These are phyloP conservation scores for Geosmithia morbida DNA, from an alignment of 2,329 filamentous ascomycete genomes.

Conservation along the genomic window DNA sequence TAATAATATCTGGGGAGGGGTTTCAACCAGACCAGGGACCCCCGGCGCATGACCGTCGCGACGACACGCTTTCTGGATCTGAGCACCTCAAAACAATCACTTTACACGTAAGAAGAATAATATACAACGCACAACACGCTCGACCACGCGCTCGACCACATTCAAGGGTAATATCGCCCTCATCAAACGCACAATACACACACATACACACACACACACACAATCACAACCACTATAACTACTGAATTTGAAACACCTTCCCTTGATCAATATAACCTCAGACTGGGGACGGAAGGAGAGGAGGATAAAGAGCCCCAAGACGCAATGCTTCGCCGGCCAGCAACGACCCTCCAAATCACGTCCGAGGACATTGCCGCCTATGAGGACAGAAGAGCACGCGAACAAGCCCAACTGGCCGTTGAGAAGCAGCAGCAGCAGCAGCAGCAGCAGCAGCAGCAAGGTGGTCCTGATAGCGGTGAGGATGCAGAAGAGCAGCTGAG, in stretches of 20 bases:
- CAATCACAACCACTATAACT: background rate
- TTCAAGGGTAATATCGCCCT: too few relatives aligned
- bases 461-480: conserved; percentile 3
- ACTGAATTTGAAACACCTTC: too few relatives aligned
- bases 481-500: conserved; percentile 10
- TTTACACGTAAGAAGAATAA: too few relatives aligned
- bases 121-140: too few relatives aligned
- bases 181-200: background rate
- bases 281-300: background rate
- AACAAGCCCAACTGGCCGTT: conserved; percentile 15
- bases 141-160: too few relatives aligned
- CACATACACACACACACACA: background rate
- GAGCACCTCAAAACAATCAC: too few relatives aligned
- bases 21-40: too few relatives aligned
- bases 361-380: conserved; percentile 57
- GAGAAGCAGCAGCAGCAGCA: conserved; percentile 2
- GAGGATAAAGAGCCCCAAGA: background rate
- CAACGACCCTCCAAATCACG: conserved; percentile 54
- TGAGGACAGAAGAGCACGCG: conserved; percentile 43
- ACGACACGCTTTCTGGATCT: too few relatives aligned
- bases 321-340: conserved; percentile 50
- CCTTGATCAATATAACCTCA: too few relatives aligned
- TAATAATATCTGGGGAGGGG: too few relatives aligned
- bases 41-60: too few relatives aligned
- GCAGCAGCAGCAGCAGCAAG: conserved; percentile 8